A percentile compares a stretch with the other conserved stretches of the same genome.
phyloP scores from a whole-genome alignment of 106 monocot species.

The Vanilla planifolia region DNA sequence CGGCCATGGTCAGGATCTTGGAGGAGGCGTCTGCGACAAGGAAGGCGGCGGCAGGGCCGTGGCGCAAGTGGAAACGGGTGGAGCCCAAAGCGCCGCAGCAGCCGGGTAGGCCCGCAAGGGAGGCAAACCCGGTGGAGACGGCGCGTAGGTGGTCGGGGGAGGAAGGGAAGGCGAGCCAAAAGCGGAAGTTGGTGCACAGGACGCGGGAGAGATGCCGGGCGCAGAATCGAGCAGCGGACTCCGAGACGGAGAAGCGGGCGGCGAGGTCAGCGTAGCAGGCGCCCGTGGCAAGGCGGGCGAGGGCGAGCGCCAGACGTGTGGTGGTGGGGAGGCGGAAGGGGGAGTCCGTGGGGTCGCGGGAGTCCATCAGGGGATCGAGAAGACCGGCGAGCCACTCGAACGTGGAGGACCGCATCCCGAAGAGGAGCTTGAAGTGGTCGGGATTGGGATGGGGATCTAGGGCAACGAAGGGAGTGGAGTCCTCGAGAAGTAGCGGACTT shows the following conservation, averaged over 20 bases:
- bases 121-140: slow-evolving; percentile 18
- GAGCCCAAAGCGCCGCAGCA: slow-evolving; percentile 58
- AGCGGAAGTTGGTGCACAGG: slow-evolving; percentile 83
- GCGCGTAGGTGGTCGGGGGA: slow-evolving; percentile 5
- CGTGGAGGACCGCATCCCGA: slow-evolving; percentile 51
- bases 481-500: background rate
- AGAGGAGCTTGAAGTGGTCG: slow-evolving; percentile 33
- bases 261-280: slow-evolving; percentile 44
- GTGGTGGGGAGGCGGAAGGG: slow-evolving; percentile 17
- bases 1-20: slow-evolving; percentile 38
- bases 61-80: slow-evolving; percentile 21
- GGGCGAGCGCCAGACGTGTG: slow-evolving; percentile 46
- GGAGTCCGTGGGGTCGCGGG: slow-evolving; percentile 13
- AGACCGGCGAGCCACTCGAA: slow-evolving; percentile 75
- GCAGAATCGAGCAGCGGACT: slow-evolving; percentile 40
- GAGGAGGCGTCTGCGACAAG: slow-evolving; percentile 44
- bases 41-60: slow-evolving; percentile 25
- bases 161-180: slow-evolving; percentile 68
- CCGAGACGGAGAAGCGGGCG: slow-evolving; percentile 41
- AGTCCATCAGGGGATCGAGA: slow-evolving; percentile 78
- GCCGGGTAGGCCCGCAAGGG: slow-evolving; percentile 27
- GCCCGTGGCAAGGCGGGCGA: slow-evolving; percentile 45
- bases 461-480: background rate
- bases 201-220: slow-evolving; percentile 64
- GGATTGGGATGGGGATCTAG: slow-evolving; percentile 8